phyloP scores from a whole-genome alignment of 768 basidiomycete genomes.

The Trametes maxima region DNA sequence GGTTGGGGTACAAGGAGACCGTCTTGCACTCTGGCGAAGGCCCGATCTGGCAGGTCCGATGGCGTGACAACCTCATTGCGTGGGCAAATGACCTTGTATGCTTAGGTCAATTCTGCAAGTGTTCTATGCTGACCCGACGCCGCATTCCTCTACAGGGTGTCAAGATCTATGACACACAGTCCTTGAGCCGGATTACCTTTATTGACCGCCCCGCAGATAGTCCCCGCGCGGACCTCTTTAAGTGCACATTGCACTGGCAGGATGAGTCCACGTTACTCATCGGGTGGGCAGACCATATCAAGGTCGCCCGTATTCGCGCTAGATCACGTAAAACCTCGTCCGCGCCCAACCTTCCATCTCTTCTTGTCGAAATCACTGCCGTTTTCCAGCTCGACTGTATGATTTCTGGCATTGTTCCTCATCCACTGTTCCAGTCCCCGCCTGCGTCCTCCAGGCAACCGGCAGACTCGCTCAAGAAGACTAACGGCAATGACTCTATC shows the following conservation, averaged over 20 bases:
- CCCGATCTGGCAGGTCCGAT: constrained; percentile 90
- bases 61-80: constrained; percentile 85
- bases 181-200: constrained; percentile 76
- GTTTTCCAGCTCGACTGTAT: constrained; percentile 94
- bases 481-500: constrained; percentile 21
- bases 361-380: constrained; percentile 85
- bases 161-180: constrained; percentile 86
- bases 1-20: constrained; percentile 94
- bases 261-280: constrained; percentile 90
- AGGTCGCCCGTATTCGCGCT: constrained; percentile 78
- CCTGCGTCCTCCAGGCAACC: not conserved
- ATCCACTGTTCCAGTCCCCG: constrained; percentile 46
- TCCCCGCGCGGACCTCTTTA: constrained; percentile 93
- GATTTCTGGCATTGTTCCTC: constrained; percentile 88
- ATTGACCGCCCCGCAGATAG: constrained; percentile 83
- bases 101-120: constrained; percentile 2
- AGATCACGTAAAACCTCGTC: constrained; percentile 53
- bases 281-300: constrained; percentile 93
- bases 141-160: constrained; percentile 63
- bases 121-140: not conserved
- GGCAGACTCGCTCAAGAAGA: constrained; percentile 1
- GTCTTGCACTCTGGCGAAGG: constrained; percentile 84
- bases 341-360: constrained; percentile 53
- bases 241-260: constrained; percentile 90
- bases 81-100: constrained; percentile 94